Percentiles rank a stretch among this genome's conserved stretches.
These are phyloP conservation scores for Gardenia jasminoides DNA, from an alignment of 257 asterid genomes.

Conservation along the genomic window DNA sequence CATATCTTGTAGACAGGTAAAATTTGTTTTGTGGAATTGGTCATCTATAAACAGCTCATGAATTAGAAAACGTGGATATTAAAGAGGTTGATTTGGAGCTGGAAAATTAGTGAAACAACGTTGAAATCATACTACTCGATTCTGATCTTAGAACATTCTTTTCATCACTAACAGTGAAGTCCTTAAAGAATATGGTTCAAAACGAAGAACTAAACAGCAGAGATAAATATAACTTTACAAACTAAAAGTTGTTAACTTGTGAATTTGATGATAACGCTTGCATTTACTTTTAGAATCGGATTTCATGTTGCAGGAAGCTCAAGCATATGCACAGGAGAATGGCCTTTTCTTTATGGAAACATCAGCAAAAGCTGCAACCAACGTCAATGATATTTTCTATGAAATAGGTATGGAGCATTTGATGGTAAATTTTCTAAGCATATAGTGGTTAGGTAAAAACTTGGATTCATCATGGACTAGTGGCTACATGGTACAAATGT, in stretches of 20 bases:
- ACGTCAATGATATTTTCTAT: slow-evolving; percentile 38
- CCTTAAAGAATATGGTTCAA: not conserved
- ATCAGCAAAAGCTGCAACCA: slow-evolving; percentile 41
- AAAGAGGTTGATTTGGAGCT: not conserved
- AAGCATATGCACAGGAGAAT: slow-evolving; percentile 35
- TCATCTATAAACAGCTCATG: not conserved
- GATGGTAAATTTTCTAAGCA: not conserved
- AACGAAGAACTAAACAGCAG: not conserved
- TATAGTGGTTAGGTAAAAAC: not conserved
- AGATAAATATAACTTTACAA: not conserved
- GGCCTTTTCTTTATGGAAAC: slow-evolving; percentile 41
- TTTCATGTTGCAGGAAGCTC: slow-evolving; percentile 32
- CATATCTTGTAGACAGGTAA: not conserved
- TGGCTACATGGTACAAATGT: not conserved
- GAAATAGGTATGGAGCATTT: slow-evolving; percentile 29
- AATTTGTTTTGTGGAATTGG: not conserved
- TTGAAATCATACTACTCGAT: not conserved
- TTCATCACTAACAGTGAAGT: not conserved
- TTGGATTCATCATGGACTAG: not conserved
- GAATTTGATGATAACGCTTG: not conserved
- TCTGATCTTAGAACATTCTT: no score
- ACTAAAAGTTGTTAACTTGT: not conserved
- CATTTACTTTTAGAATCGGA: not conserved
- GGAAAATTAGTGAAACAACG: no score
- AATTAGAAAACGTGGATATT: not conserved